A percentile compares a stretch with the other conserved stretches of the same genome.
Conservation (phyloP, 2,329 filamentous ascomycete species). For the Byssothecium circinans region DNA sequence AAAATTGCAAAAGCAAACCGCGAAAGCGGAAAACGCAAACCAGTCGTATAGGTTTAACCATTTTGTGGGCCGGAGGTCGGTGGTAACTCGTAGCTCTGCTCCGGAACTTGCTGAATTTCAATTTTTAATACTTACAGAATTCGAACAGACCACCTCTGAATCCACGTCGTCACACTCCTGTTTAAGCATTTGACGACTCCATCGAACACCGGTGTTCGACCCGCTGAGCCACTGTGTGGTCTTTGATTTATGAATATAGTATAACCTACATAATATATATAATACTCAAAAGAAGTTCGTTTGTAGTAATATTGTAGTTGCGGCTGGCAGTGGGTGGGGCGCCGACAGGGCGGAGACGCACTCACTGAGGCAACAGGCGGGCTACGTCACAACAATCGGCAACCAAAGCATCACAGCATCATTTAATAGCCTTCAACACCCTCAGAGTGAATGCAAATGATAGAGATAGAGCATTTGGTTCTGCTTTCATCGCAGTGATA, state of each 20-base stretch:
- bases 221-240: background rate
- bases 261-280: background rate
- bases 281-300: background rate
- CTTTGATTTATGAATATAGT: background rate
- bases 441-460: too few species aligned
- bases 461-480: too few species aligned
- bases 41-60: background rate
- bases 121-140: too few species aligned
- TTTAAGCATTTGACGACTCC: too few species aligned
- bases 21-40: background rate
- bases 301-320: background rate
- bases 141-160: too few species aligned
- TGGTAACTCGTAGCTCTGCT: too few species aligned
- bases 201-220: background rate
- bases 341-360: background rate
- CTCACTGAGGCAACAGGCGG: background rate
- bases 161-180: too few species aligned
- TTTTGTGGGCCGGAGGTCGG: too few species aligned
- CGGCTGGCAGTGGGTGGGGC: background rate
- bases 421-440: too few species aligned
- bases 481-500: too few species aligned
- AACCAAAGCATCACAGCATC: background rate
- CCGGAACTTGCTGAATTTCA: too few species aligned
- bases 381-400: background rate
- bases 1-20: background rate